phyloP scores from a whole-genome alignment of 805 yeast genomes.

The Kockiozyma suomiensis region DNA sequence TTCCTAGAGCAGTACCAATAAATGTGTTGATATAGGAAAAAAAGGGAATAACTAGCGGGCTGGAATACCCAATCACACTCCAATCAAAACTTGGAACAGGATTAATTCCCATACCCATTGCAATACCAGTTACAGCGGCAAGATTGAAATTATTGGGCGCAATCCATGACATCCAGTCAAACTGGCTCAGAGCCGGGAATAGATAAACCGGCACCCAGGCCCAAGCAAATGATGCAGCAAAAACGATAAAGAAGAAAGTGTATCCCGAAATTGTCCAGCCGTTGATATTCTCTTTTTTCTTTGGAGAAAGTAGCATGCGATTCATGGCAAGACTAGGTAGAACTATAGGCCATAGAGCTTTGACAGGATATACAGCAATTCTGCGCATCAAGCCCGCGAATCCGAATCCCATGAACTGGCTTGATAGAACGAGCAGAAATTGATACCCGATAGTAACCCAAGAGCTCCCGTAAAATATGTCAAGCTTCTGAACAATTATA shows the following conservation, averaged over 20 bases:
- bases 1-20: slow-evolving; percentile 49
- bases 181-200: slow-evolving; percentile 59
- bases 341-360: slow-evolving; percentile 72
- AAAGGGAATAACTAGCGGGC: slow-evolving; percentile 20
- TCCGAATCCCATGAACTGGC: slow-evolving; percentile 69
- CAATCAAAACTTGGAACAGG: slow-evolving; percentile 68
- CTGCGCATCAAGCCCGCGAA: slow-evolving; percentile 65
- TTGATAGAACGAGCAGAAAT: slow-evolving; percentile 54
- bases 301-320: slow-evolving; percentile 47
- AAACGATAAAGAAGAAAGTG: slow-evolving; percentile 51
- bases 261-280: slow-evolving; percentile 65
- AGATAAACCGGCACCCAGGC: slow-evolving; percentile 65
- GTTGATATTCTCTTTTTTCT: slow-evolving; percentile 52
- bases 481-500: slow-evolving; percentile 42
- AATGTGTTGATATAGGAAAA: slow-evolving; percentile 48
- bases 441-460: slow-evolving; percentile 49
- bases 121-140: slow-evolving; percentile 65
- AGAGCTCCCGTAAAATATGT: slow-evolving; percentile 30
- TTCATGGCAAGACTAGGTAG: slow-evolving; percentile 62
- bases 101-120: slow-evolving; percentile 62
- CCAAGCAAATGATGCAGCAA: slow-evolving; percentile 50
- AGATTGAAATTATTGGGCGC: slow-evolving; percentile 59
- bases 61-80: slow-evolving; percentile 56
- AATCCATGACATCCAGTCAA: slow-evolving; percentile 67
- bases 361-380: slow-evolving; percentile 62